Evolutionary conservation across 352 stramenopile genomes (phyloP).

Genomic region (Globisporangium cylindrosporum): DNA sequence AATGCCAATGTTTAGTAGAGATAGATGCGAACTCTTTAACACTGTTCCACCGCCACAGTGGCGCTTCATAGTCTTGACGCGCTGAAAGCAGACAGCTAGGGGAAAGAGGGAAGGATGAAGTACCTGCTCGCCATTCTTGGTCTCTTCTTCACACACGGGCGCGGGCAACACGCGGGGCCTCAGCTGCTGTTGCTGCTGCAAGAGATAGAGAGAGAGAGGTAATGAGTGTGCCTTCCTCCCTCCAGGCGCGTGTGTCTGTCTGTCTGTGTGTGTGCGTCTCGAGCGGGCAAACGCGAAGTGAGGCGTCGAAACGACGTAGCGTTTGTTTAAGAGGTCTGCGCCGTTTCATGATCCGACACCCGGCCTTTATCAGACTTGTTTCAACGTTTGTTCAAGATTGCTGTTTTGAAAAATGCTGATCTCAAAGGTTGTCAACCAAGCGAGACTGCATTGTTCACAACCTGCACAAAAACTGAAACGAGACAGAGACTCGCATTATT

Average conservation of each 20-base stretch:
- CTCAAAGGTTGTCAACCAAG: background rate
- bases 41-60: background rate
- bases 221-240: no score
- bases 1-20: background rate
- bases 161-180: background rate
- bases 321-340: background rate
- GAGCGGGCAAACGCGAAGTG: background rate
- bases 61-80: background rate
- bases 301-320: constrained; percentile 6
- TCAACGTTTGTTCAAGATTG: no score
- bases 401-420: background rate
- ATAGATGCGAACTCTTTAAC: background rate
- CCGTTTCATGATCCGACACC: background rate
- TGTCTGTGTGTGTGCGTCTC: background rate
- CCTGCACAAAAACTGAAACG: no score
- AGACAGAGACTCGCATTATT: background rate
- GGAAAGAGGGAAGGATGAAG: background rate
- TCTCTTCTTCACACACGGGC: background rate
- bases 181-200: background rate
- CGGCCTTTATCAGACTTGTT: background rate
- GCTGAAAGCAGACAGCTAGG: background rate
- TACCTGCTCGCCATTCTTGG: constrained; percentile 37
- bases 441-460: no score
- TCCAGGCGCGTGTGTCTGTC: no score
- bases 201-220: no score